Conservation (phyloP, 441 rosid genomes). For the Populus hybrid region DNA sequence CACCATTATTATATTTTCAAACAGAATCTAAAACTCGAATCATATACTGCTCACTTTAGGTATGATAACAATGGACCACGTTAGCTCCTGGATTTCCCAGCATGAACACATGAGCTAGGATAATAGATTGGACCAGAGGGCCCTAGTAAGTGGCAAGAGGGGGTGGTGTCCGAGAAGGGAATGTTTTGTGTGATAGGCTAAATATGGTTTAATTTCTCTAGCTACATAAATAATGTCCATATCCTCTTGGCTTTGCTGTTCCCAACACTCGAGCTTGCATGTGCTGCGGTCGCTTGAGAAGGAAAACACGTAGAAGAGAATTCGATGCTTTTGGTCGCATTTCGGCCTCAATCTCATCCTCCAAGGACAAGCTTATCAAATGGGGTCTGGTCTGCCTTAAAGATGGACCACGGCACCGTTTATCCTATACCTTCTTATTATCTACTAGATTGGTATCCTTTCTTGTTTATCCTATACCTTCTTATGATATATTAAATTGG, state of each 20-base stretch:
- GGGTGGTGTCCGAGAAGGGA: conserved; percentile 2
- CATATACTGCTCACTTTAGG: too few relatives aligned
- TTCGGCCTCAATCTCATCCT: conserved; percentile 18
- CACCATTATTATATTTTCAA: too few relatives aligned
- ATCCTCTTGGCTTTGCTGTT: background rate
- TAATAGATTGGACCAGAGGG: background rate
- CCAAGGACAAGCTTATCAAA: conserved; percentile 29
- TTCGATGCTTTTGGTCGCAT: conserved; percentile 38
- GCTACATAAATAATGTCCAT: background rate
- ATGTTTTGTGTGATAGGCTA: background rate
- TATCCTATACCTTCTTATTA: background rate
- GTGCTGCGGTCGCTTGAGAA: conserved; percentile 44
- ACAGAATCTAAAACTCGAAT: too few relatives aligned
- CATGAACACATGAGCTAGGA: background rate
- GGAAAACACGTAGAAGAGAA: conserved; percentile 33
- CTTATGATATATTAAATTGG: too few relatives aligned
- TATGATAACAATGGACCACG: background rate
- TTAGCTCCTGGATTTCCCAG: background rate
- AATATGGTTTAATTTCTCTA: background rate
- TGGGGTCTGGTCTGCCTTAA: conserved; percentile 32
- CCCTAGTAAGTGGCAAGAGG: background rate
- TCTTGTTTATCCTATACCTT: too few relatives aligned
- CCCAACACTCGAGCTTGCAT: conserved; percentile 29
- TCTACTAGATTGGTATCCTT: too few relatives aligned
- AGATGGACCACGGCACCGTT: conserved; percentile 21